Conservation (phyloP, 352 stramenopile species). For the Phytophthora cryptogea region DNA sequence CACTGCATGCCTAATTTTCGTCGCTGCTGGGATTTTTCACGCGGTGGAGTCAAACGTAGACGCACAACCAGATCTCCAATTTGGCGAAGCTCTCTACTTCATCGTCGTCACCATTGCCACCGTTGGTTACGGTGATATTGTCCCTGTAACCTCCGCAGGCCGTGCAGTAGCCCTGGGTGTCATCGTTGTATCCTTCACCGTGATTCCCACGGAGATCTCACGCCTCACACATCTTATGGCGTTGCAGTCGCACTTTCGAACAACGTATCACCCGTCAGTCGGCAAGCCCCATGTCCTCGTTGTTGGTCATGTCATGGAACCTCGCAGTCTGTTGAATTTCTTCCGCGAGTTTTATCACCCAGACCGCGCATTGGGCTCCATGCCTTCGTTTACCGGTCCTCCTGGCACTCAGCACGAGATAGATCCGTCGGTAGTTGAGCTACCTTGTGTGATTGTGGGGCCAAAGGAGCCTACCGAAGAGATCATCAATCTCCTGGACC, state of each 20-base stretch:
- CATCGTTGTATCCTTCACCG: slow-evolving; percentile 62
- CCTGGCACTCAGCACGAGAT: slow-evolving; percentile 11
- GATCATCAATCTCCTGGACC: slow-evolving; percentile 57
- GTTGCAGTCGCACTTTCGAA: slow-evolving; percentile 70
- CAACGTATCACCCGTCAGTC: slow-evolving; percentile 52
- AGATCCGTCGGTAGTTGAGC: slow-evolving; percentile 41
- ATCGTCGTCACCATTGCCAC: slow-evolving; percentile 62
- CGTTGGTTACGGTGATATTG: slow-evolving; percentile 61
- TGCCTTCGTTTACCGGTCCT: slow-evolving; percentile 15
- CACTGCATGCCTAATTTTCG: slow-evolving; percentile 68
- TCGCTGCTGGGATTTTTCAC: slow-evolving; percentile 63
- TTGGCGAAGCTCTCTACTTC: slow-evolving; percentile 66
- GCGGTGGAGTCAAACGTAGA: slow-evolving; percentile 45
- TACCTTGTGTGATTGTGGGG: slow-evolving; percentile 60
- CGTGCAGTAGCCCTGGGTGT: slow-evolving; percentile 50
- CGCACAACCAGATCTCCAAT: slow-evolving; percentile 39
- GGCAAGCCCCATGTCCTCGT: slow-evolving; percentile 64
- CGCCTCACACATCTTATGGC: slow-evolving; percentile 58
- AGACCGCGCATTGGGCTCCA: slow-evolving; percentile 42
- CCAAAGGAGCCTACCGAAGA: slow-evolving; percentile 56
- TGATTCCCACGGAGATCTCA: slow-evolving; percentile 60
- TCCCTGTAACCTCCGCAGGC: slow-evolving; percentile 43
- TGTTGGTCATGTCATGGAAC: slow-evolving; percentile 57
- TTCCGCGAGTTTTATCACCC: slow-evolving; percentile 71
- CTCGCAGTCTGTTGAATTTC: slow-evolving; percentile 56